Evolutionary conservation across 345 rosid genomes (phyloP).

Genomic region (Cochlearia excelsa): DNA sequence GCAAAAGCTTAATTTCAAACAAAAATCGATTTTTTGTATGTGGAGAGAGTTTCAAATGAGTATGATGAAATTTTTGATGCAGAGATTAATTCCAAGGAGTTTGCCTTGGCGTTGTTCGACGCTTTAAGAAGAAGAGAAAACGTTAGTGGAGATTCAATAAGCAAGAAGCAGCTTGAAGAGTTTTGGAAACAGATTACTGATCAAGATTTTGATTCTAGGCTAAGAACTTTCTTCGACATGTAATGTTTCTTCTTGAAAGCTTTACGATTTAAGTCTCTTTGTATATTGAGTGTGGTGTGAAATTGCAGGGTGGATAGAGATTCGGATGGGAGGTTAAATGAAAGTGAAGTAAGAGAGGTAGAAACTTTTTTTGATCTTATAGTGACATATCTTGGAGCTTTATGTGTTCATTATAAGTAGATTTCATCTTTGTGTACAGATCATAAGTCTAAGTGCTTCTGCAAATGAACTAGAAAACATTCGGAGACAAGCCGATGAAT

Average conservation of each 20-base stretch:
- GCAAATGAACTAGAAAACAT: slow-evolving; percentile 64
- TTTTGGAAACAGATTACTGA: slow-evolving; percentile 74
- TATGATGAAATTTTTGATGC: neutral
- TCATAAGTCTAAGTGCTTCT: slow-evolving; percentile 69
- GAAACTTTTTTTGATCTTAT: neutral
- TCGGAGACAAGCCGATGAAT: slow-evolving; percentile 65
- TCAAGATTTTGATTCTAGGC: slow-evolving; percentile 74
- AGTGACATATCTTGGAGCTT: slow-evolving; percentile 1
- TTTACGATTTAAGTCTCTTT: neutral
- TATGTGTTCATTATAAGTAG: slow-evolving; percentile 4
- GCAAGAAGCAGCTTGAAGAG: slow-evolving; percentile 40
- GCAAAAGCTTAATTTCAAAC: neutral
- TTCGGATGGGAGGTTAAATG: slow-evolving; percentile 71
- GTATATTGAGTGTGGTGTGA: neutral
- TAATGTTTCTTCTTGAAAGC: slow-evolving; percentile 25
- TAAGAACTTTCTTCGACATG: slow-evolving; percentile 71
- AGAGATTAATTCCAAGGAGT: slow-evolving; percentile 71
- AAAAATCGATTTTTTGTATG: neutral
- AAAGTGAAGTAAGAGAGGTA: slow-evolving; percentile 65
- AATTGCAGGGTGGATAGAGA: slow-evolving; percentile 73
- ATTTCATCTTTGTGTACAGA: slow-evolving; percentile 35
- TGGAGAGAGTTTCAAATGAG: neutral
- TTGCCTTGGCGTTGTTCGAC: slow-evolving; percentile 61
- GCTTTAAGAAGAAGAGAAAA: slow-evolving; percentile 52
- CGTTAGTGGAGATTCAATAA: slow-evolving; percentile 47